Percentiles rank a stretch among this genome's conserved stretches.
phyloP scores from a whole-genome alignment of 2,329 filamentous ascomycete species.

The Clarireedia hainanense region DNA sequence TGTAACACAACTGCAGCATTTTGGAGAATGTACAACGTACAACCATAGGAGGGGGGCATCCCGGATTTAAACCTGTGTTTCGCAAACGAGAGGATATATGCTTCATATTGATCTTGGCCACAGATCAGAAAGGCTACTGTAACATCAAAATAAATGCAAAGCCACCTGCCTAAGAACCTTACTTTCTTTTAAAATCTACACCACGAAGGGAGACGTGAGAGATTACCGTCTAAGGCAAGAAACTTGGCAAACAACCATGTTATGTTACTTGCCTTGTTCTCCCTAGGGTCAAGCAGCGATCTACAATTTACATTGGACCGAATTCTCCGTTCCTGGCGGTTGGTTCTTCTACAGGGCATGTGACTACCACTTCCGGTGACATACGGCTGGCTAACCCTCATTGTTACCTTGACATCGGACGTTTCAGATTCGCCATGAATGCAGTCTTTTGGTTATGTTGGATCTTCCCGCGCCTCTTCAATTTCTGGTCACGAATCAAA shows the following conservation, averaged over 20 bases:
- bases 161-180: too few relatives aligned
- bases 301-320: neutral
- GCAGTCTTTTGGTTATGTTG: neutral
- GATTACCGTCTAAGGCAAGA: neutral
- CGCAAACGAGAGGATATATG: neutral
- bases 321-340: neutral
- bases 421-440: neutral
- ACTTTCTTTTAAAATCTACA: too few relatives aligned
- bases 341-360: neutral
- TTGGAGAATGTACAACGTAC: neutral
- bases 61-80: slow-evolving; percentile 3
- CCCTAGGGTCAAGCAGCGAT: slow-evolving; percentile 3
- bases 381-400: neutral
- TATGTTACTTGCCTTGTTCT: neutral
- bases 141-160: neutral
- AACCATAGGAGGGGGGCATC: slow-evolving; percentile 1
- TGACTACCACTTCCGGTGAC: slow-evolving; percentile 3
- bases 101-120: neutral
- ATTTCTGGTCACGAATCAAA: neutral
- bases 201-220: neutral
- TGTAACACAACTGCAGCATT: slow-evolving; percentile 1
- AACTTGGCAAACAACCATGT: slow-evolving; percentile 6
- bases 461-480: neutral
- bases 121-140: neutral
- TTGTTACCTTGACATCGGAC: neutral